Conservation (phyloP, 2,329 filamentous ascomycete genomes). For the Chaetothyriales sp. region DNA sequence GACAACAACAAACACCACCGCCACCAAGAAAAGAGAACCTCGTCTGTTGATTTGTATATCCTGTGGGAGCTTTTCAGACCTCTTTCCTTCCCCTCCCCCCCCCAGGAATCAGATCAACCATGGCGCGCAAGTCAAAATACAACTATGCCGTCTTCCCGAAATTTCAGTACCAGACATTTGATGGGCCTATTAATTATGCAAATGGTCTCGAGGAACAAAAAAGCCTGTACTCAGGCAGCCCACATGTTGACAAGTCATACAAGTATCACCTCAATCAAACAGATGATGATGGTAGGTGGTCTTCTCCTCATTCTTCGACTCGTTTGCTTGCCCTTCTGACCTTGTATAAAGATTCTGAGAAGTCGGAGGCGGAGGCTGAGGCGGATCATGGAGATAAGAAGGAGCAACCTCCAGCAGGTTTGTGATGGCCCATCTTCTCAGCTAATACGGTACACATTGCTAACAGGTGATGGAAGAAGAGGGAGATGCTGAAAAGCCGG, state of each 20-base stretch:
- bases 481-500: neutral
- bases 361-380: neutral
- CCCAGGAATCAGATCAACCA: neutral
- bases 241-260: neutral
- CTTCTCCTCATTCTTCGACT: neutral
- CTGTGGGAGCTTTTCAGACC: no score
- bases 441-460: neutral
- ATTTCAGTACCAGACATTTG: conserved; percentile 1
- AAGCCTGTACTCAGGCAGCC: neutral
- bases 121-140: neutral
- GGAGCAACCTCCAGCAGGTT: neutral
- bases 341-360: neutral
- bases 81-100: neutral
- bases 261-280: neutral
- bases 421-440: neutral
- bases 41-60: neutral
- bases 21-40: neutral
- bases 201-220: neutral
- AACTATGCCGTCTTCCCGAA: neutral
- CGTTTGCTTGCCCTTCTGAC: neutral
- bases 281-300: neutral
- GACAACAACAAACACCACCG: neutral
- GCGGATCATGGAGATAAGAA: neutral
- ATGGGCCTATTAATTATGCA: neutral
- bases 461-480: neutral